These are phyloP conservation scores for Pezicula neosporulosa DNA, from an alignment of 2,329 filamentous ascomycete genomes.

Conservation along the genomic window DNA sequence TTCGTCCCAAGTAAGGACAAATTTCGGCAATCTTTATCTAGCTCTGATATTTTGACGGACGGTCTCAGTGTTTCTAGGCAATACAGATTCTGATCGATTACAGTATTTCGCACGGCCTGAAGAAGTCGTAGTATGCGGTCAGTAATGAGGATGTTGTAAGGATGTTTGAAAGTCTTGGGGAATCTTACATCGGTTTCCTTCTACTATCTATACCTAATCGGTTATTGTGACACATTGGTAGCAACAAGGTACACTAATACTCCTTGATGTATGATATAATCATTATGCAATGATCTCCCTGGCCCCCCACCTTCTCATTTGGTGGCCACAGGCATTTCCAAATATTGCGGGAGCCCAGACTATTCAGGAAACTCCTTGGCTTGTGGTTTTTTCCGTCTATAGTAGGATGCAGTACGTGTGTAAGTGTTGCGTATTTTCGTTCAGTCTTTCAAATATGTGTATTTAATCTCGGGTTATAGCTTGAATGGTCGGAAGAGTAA, in stretches of 20 bases:
- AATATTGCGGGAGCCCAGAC: not conserved
- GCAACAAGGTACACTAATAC: not conserved
- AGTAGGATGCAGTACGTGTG: no score
- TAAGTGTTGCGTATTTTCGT: no score
- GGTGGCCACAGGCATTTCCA: not conserved
- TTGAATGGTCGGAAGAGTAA: no score
- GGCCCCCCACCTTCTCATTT: not conserved
- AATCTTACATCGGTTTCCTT: not conserved
- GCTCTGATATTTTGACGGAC: not conserved
- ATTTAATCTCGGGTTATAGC: no score
- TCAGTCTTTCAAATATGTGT: no score
- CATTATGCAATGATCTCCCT: not conserved
- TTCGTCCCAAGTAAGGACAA: not conserved
- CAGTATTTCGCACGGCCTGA: not conserved
- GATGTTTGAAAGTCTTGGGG: not conserved
- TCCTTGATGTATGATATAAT: not conserved
- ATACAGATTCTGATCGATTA: not conserved
- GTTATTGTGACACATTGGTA: not conserved
- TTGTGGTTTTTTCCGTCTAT: not conserved
- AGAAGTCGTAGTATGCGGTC: not conserved
- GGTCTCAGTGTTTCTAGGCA: not conserved
- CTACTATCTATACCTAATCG: not conserved
- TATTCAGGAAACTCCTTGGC: not conserved
- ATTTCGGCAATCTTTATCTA: not conserved
- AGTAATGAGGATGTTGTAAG: not conserved